A percentile compares a stretch with the other conserved stretches of the same genome.
Conservation (phyloP, 2,329 filamentous ascomycete genomes). For the Botrytis fabae region DNA sequence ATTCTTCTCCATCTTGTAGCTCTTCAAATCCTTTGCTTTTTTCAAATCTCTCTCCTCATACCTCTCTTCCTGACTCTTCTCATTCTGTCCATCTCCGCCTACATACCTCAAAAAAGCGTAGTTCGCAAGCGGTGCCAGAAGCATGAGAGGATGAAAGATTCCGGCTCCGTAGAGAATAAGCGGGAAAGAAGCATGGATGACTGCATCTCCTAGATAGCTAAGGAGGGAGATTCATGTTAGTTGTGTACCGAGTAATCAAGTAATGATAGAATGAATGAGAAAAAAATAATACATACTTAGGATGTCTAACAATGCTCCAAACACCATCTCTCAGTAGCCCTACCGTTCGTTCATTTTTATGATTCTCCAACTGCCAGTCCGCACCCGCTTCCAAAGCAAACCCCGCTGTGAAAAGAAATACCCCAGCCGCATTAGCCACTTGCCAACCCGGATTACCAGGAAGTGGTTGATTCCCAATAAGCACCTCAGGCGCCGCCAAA, state of each 20-base stretch:
- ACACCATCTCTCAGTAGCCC: slow-evolving; percentile 22
- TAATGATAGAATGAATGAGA: neutral
- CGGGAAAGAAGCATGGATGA: slow-evolving; percentile 27
- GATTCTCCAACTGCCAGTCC: slow-evolving; percentile 23
- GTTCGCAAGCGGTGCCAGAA: slow-evolving; percentile 25
- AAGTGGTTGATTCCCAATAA: slow-evolving; percentile 9
- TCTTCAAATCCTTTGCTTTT: slow-evolving; percentile 19
- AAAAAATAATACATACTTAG: slow-evolving; percentile 22
- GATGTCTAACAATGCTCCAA: slow-evolving; percentile 28
- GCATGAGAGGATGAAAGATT: slow-evolving; percentile 25
- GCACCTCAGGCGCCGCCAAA: slow-evolving; percentile 12
- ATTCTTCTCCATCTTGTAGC: slow-evolving; percentile 24
- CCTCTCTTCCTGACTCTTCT: slow-evolving; percentile 22
- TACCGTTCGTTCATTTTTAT: slow-evolving; percentile 6
- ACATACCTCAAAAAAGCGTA: slow-evolving; percentile 25
- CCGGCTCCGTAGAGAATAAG: slow-evolving; percentile 25
- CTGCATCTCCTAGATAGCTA: slow-evolving; percentile 28
- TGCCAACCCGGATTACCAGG: slow-evolving; percentile 20
- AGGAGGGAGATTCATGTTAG: neutral
- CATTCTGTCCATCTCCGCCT: slow-evolving; percentile 24
- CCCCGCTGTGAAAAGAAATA: slow-evolving; percentile 24
- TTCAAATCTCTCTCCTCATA: slow-evolving; percentile 15
- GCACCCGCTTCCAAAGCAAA: slow-evolving; percentile 26
- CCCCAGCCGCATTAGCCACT: slow-evolving; percentile 20
- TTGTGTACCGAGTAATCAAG: neutral